Base-by-base conservation (phyloP, 495 filamentous ascomycete species). In the Penicillium manginii region DNA sequence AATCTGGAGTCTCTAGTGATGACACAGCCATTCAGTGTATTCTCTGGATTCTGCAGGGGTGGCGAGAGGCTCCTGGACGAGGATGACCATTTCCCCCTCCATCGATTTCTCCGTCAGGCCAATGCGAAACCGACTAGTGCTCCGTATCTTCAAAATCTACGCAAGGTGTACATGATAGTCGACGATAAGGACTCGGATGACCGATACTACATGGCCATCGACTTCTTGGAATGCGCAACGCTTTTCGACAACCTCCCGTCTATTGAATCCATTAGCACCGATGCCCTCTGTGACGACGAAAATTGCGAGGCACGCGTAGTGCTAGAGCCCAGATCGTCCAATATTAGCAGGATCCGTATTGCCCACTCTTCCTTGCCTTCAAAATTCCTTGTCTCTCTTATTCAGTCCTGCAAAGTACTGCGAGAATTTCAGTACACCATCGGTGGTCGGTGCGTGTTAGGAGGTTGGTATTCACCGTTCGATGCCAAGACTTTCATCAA, bases 111-210 rank as follows among this genome's bases (percentile, higher is more conserved):
- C 0, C 57, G 59, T 6, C 37, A 49, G 7, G 50, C 54, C 12
- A 66, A 69, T 33, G 39, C 52, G 0, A 19, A 57, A 17, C 51
- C 54, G 11, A 32, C 35, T 2, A 26, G 32, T 1, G 59, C 4
- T 14, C 62, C 58, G 4, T 71, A 58, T 37, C 62, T 73, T 32
- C 67, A 59, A 22, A 63, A 67, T 33, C 63, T 72, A 2, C 63
- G 54, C 39, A 56, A 57, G 9, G 61, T 70, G 3, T 61, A 68
- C 8, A 40, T 70, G 33, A 56, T 64, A 23, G 37, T 26, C 35
- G 37, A 50, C 17, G 50, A 59, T n/a, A 12, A n/a, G 26, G 39
- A 42, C 6, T 15, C 10, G 4, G 62, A 72, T 35, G 61, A 45
- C 0, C 53, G 57, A 1, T 73, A 60, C 52, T 69, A 67, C 45